Evolutionary conservation across 176 grass and related monocot species (phyloP), one percentile per base, ranked within the genome.

Genomic region (Musa schizocarpa): DNA sequence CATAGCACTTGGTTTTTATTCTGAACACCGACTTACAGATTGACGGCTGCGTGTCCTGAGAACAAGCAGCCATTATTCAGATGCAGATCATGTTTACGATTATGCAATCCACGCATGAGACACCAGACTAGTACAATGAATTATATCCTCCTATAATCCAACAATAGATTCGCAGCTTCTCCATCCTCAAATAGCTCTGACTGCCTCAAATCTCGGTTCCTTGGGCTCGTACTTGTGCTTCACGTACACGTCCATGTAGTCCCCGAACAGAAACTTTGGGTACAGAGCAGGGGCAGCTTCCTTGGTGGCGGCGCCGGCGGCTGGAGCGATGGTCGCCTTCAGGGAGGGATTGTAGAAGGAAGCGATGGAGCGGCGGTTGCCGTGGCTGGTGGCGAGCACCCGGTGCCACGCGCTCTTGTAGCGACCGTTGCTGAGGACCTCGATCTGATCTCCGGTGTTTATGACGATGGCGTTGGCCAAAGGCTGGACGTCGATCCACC

Each of bases 401-500:
- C 90, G 88, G 94, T 97, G 94, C 94, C 90, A 97, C 20, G 83
- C 88, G 74, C 94, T 97, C 86, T 89, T 90, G 13, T 91, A 97
- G 25, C 83, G 80, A 6, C 90, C 94, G 48, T 97, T 97, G 78
- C 74, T 93, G 59, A 97, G 9, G 21, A 92, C 90, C 88, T 97
- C 94, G 58, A 97, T 93, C 82, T 97, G 94, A 63, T 97, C 90
- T 13, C 94, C 94, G n/a, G 85, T 97, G 90, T 97, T 97, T 78
- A 97, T 83, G 25, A 97, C 90, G 79, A 97, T 91, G 81, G 94
- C 84, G 74, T 97, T 82, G 34, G 77, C 64, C 25, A 97, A 9
- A 22, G 94, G 90, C 77, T 93, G 94, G 19, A 91, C 94, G 71
- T 97, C 84, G 69, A 80, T 20, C 94, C 94, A 97, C 13, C 11